Percentiles rank a stretch among this genome's conserved stretches.
Evolutionary conservation across 1,284 basidiomycete species (phyloP).

Genomic region (Kalmanozyma brasiliensis): DNA sequence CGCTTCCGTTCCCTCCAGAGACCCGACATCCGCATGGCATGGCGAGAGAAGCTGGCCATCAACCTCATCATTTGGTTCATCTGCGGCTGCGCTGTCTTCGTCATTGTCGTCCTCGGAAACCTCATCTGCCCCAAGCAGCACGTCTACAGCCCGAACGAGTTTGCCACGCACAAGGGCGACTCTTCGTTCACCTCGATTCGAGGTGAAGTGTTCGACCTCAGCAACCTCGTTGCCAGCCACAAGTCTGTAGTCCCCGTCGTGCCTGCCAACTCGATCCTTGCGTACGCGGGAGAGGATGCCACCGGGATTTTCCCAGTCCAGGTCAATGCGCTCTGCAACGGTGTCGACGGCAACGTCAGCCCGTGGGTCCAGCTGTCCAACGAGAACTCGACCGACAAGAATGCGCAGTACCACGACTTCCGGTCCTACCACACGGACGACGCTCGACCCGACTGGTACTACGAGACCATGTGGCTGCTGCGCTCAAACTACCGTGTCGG

Average conservation of each 20-base stretch:
- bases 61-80: slow-evolving; percentile 94
- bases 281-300: slow-evolving; percentile 83
- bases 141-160: slow-evolving; percentile 83
- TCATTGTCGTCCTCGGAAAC: slow-evolving; percentile 87
- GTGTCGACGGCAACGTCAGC: slow-evolving; percentile 80
- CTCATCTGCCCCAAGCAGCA: slow-evolving; percentile 95
- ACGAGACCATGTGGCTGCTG: slow-evolving; percentile 78
- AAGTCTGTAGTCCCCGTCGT: slow-evolving; percentile 79
- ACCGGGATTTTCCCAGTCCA: slow-evolving; percentile 93
- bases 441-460: slow-evolving; percentile 96
- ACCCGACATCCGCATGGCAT: slow-evolving; percentile 90
- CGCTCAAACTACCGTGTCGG: slow-evolving; percentile 87
- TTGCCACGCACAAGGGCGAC: slow-evolving; percentile 78
- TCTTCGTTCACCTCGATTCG: slow-evolving; percentile 84
- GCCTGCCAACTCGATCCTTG: slow-evolving; percentile 77
- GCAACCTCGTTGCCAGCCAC: slow-evolving; percentile 71
- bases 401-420: slow-evolving; percentile 93
- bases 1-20: slow-evolving; percentile 90
- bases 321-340: slow-evolving; percentile 93
- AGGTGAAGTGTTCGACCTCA: slow-evolving; percentile 90
- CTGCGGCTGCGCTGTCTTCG: slow-evolving; percentile 86
- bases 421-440: slow-evolving; percentile 78
- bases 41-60: slow-evolving; percentile 95
- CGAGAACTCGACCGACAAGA: slow-evolving; percentile 80
- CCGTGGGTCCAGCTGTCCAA: slow-evolving; percentile 85